Evolutionary conservation across 305 asterid genomes (phyloP), one percentile per base, ranked within the genome.

Genomic region (Fraxinus ornus): DNA sequence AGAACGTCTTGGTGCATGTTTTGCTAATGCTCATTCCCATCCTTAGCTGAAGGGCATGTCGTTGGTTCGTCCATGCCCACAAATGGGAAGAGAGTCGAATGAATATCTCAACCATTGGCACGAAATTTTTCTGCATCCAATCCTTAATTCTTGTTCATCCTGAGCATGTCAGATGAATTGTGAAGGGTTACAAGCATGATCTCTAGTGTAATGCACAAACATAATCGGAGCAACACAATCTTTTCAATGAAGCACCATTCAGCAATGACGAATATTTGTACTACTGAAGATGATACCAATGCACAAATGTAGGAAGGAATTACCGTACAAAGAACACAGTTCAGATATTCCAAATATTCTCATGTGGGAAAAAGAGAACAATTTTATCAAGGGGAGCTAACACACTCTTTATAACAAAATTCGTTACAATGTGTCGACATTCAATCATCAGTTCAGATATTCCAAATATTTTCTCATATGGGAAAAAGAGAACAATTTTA

Each of bases 381-480:
- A 24, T 64, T 64, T 64, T 9, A 26, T 24, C 33, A 78, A 35
- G 55, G 8, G 70, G 35, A 15, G 47, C 72, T 66, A 64, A 41
- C 4, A 44, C 15, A 2, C 19, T 21, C 9, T 55, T 37, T 37
- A 7, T 7, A 9, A 41, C 76, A 64, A 82, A 77, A 82, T 49
- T 77, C 74, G 52, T 39, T 28, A 66, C 19, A 47, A 47, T 15
- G 60, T 13, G 30, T 76, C 2, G 41, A 36, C 15, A 2, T 33
- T 77, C 64, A 41, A 76, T 79, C 79, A 75, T n/a, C 66, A 55
- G 26, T 55, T 55, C 26, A n/a, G 26, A 55, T 55, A 55, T 55
- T 55, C 66, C 1, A 55, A n/a, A 21, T n/a, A 44, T 49, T 15
- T 17, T 17, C 22, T 17, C 21, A 5, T 35, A 13, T 12, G 8